These are phyloP conservation scores for Geotrichum europaeum DNA, from an alignment of 1,139 yeast genomes.

Conservation along the genomic window DNA sequence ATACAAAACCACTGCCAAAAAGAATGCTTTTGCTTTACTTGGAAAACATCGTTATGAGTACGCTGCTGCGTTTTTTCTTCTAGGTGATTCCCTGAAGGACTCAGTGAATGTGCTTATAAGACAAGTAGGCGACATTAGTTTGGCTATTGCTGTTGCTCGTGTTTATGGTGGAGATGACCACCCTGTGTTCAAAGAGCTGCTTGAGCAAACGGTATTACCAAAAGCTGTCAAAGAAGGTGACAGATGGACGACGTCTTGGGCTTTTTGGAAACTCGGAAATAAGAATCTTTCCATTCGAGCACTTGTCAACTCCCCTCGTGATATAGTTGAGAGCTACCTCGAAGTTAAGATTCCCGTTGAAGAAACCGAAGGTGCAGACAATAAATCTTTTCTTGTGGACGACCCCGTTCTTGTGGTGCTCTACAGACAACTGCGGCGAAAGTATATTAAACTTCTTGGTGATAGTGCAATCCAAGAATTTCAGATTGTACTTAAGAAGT, in stretches of 20 bases:
- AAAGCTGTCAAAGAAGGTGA: constrained; percentile 58
- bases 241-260: constrained; percentile 80
- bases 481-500: constrained; percentile 54
- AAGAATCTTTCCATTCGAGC: constrained; percentile 24
- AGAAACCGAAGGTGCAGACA: constrained; percentile 25
- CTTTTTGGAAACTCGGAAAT: constrained; percentile 55
- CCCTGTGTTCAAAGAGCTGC: constrained; percentile 45
- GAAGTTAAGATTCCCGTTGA: constrained; percentile 12
- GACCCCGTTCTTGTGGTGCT: constrained; percentile 76
- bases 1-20: constrained; percentile 84
- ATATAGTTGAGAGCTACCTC: constrained; percentile 10
- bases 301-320: constrained; percentile 18
- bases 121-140: constrained; percentile 58
- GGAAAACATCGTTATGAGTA: constrained; percentile 83
- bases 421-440: constrained; percentile 53
- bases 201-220: constrained; percentile 52
- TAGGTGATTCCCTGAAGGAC: constrained; percentile 74
- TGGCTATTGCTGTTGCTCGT: constrained; percentile 78
- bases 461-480: constrained; percentile 41
- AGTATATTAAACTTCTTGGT: constrained; percentile 39
- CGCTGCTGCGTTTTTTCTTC: constrained; percentile 83
- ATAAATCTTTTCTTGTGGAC: constrained; percentile 54
- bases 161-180: constrained; percentile 56
- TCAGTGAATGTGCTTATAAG: constrained; percentile 66
- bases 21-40: constrained; percentile 84